Evolutionary conservation across 495 filamentous ascomycete species (phyloP).

Genomic region (Darksidea phi): DNA sequence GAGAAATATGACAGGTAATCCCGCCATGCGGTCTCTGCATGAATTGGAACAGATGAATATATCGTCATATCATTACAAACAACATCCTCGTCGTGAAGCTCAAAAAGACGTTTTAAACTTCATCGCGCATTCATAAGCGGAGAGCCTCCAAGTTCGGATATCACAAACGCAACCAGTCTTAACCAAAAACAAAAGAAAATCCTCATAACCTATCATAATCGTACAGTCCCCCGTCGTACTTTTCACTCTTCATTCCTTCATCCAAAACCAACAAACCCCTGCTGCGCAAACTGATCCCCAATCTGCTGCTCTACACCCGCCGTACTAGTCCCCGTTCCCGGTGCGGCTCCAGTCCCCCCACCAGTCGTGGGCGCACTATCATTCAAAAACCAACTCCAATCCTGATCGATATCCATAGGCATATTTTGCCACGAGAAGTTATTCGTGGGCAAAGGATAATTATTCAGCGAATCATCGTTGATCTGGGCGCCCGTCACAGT

Average conservation of each 20-base stretch:
- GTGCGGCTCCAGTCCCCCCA: not conserved
- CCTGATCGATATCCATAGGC: conserved; percentile 42
- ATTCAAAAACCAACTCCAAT: conserved; percentile 42
- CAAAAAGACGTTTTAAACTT: too few species aligned
- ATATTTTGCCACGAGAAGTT: conserved; percentile 34
- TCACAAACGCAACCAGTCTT: too few species aligned
- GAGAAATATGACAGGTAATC: too few species aligned
- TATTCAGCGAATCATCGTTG: conserved; percentile 30
- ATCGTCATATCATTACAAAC: too few species aligned
- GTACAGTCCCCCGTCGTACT: not conserved
- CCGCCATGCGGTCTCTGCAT: too few species aligned
- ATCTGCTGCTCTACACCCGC: not conserved
- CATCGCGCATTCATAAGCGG: too few species aligned
- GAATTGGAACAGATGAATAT: too few species aligned
- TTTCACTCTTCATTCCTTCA: not conserved
- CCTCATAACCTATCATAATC: not conserved
- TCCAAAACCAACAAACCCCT: conserved; percentile 19
- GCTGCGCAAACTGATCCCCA: conserved; percentile 19
- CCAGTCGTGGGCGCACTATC: conserved; percentile 6
- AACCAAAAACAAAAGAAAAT: not conserved
- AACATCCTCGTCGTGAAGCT: too few species aligned
- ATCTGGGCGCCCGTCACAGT: conserved; percentile 23
- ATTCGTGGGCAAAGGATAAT: conserved; percentile 30
- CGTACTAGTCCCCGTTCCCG: not conserved
- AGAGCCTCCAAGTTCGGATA: too few species aligned